Evolutionary conservation across 2,329 filamentous ascomycete genomes (phyloP).

Genomic region (Colletotrichum lindemuthianum): DNA sequence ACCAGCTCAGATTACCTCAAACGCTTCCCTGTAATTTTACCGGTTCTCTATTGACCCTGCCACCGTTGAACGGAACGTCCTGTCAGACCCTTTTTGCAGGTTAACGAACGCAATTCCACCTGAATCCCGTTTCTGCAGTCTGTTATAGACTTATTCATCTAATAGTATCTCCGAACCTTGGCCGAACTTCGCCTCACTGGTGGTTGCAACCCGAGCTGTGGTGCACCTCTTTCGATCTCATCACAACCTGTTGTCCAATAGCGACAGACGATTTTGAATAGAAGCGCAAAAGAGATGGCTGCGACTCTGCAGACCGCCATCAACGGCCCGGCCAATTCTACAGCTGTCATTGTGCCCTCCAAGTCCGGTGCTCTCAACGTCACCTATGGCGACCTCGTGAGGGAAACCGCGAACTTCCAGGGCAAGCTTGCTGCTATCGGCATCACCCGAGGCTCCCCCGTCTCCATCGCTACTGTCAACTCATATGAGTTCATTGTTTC

Average conservation of each 20-base stretch:
- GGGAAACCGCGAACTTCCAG: constrained; percentile 78
- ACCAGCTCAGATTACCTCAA: constrained; percentile 7
- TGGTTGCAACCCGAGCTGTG: constrained; percentile 20
- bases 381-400: constrained; percentile 73
- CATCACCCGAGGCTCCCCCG: constrained; percentile 73
- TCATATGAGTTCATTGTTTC: constrained; percentile 89
- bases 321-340: constrained; percentile 54
- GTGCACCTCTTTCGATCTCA: background rate
- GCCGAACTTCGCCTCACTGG: constrained; percentile 26
- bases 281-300: constrained; percentile 42
- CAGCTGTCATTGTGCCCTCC: constrained; percentile 79
- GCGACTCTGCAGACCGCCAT: constrained; percentile 63
- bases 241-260: constrained; percentile 17
- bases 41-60: background rate
- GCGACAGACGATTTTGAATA: background rate
- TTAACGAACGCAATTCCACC: too few relatives aligned
- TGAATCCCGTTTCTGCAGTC: background rate
- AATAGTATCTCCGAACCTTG: constrained; percentile 14
- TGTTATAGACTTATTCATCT: constrained; percentile 4
- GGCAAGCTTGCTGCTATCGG: constrained; percentile 80
- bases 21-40: constrained; percentile 2
- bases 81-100: too few relatives aligned
- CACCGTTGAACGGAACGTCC: background rate
- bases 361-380: constrained; percentile 70
- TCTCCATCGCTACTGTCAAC: constrained; percentile 86